A percentile compares a stretch with the other conserved stretches of the same genome.
Evolutionary conservation across 140 eudicot species (phyloP).

Genomic region (Bidens hawaiensis): DNA sequence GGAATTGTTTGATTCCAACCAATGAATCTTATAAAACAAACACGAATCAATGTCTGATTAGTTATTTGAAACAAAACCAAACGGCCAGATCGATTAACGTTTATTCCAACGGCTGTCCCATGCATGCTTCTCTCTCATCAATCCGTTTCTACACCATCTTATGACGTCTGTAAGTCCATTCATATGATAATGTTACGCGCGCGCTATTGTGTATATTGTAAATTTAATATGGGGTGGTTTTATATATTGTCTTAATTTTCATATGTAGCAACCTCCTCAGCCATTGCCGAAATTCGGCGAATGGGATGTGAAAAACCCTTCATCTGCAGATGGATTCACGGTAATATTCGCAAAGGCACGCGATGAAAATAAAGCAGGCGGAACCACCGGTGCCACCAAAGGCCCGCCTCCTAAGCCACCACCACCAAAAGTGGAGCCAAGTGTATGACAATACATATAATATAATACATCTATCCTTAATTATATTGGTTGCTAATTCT

Average conservation of each 20-base stretch:
- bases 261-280: slow-evolving; percentile 26
- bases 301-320: slow-evolving; percentile 43
- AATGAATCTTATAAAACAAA: too few relatives aligned
- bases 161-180: slow-evolving; percentile 30
- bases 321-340: slow-evolving; percentile 42
- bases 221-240: not conserved
- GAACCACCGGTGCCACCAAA: slow-evolving; percentile 20
- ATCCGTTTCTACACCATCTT: slow-evolving; percentile 4
- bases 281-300: slow-evolving; percentile 46
- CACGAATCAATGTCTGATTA: too few relatives aligned
- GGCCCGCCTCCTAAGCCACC: slow-evolving; percentile 19
- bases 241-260: not conserved
- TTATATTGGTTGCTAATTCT: not conserved
- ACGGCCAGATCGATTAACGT: not conserved
- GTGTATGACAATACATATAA: slow-evolving; percentile 9
- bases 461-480: too few relatives aligned
- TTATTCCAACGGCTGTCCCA: slow-evolving; percentile 11
- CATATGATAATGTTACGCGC: too few relatives aligned
- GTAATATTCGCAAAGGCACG: slow-evolving; percentile 40
- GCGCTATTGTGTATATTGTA: not conserved
- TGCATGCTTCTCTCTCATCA: slow-evolving; percentile 12
- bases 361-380: slow-evolving; percentile 30
- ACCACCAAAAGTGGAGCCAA: slow-evolving; percentile 13
- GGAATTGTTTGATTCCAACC: too few relatives aligned
- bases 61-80: not conserved